Evolutionary conservation across 2,329 filamentous ascomycete genomes (phyloP).

Genomic region (Ilyonectria sp.): DNA sequence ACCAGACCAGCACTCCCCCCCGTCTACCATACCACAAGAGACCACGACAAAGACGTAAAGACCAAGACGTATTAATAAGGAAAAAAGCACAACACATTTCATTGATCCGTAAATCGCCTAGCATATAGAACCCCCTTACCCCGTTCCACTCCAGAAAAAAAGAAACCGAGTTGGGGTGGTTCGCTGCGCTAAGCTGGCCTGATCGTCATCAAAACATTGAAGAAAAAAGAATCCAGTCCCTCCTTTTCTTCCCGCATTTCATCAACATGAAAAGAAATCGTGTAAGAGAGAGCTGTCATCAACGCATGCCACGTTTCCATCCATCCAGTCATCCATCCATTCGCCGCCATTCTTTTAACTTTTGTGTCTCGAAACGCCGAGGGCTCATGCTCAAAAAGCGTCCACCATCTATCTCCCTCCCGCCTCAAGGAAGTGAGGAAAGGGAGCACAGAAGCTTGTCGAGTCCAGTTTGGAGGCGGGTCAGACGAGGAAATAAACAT

Average conservation of each 20-base stretch:
- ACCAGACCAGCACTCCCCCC: conserved; percentile 8
- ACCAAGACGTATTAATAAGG: conserved; percentile 17
- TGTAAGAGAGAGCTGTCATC: conserved; percentile 48
- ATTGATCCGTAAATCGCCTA: conserved; percentile 49
- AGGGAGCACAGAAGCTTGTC: conserved; percentile 38
- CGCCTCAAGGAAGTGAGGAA: conserved; percentile 32
- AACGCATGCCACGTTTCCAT: conserved; percentile 52
- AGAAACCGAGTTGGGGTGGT: conserved; percentile 38
- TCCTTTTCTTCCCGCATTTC: conserved; percentile 34
- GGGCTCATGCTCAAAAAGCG: conserved; percentile 49
- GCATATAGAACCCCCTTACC: conserved; percentile 42
- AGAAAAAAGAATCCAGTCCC: conserved; percentile 33
- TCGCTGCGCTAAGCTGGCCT: conserved; percentile 29
- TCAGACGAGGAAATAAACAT: conserved; percentile 44
- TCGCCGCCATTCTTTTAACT: conserved; percentile 51
- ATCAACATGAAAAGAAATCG: conserved; percentile 35
- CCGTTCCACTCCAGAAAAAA: conserved; percentile 33
- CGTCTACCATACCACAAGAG: conserved; percentile 12
- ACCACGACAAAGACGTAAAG: conserved; percentile 33
- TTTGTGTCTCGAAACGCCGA: conserved; percentile 51
- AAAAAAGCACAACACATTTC: conserved; percentile 43
- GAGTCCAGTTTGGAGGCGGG: conserved; percentile 44
- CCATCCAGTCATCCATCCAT: conserved; percentile 49
- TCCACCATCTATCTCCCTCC: conserved; percentile 28
- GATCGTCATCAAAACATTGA: conserved; percentile 29